phyloP scores from a whole-genome alignment of 148 eudicot species.

The Pharnaceum exiguum region DNA sequence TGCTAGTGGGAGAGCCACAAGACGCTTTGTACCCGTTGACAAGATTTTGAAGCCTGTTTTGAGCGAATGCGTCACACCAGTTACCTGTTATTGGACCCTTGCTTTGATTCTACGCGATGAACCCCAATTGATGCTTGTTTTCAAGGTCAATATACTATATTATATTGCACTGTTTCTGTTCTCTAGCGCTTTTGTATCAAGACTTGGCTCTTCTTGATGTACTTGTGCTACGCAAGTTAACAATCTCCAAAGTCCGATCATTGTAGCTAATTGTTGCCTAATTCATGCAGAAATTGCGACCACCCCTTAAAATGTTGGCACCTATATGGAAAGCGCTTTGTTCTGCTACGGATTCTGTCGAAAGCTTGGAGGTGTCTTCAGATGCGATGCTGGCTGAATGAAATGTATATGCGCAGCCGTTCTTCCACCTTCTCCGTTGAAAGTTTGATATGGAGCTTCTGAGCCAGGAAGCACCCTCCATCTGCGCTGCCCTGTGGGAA shows the following conservation, averaged over 20 bases:
- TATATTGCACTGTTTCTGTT: too few relatives aligned
- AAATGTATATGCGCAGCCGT: background rate
- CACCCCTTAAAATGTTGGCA: constrained; percentile 67
- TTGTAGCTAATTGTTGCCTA: constrained; percentile 8
- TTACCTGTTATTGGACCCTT: constrained; percentile 92
- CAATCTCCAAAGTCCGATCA: background rate
- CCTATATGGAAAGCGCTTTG: constrained; percentile 76
- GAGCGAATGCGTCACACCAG: constrained; percentile 87
- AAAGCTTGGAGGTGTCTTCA: constrained; percentile 5
- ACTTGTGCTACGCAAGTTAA: background rate
- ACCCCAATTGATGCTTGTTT: constrained; percentile 66
- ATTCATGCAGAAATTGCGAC: constrained; percentile 49
- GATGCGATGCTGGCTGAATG: constrained; percentile 5
- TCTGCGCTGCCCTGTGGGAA: too few relatives aligned
- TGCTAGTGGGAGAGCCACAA: constrained; percentile 58
- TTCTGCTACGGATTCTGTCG: constrained; percentile 32
- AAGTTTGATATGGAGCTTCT: background rate
- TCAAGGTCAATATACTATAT: constrained; percentile 83
- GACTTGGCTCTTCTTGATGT: background rate
- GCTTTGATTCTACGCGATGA: constrained; percentile 69
- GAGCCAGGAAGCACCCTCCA: background rate
- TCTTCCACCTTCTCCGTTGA: background rate
- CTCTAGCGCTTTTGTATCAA: too few relatives aligned
- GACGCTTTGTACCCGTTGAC: constrained; percentile 67
- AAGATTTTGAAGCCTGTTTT: constrained; percentile 82